Percentiles rank a stretch among this genome's conserved stretches.
These are phyloP conservation scores for Meyerozyma sp. DNA, from an alignment of 1,139 yeast genomes.

Conservation along the genomic window DNA sequence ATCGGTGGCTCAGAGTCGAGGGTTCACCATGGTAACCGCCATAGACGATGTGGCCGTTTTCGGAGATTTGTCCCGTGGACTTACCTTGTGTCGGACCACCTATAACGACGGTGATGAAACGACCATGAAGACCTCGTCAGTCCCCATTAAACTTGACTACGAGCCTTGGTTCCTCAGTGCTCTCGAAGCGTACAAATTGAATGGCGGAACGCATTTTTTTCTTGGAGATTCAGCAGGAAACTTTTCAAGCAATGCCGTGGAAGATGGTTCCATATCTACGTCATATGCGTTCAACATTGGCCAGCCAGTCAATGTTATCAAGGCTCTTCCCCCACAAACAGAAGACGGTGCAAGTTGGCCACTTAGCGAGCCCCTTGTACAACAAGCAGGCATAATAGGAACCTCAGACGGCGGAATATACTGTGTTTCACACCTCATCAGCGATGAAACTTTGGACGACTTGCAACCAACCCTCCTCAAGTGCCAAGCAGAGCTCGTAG, in stretches of 20 bases:
- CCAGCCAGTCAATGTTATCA: slow-evolving; percentile 26
- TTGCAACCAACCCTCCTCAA: background rate
- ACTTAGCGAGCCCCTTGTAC: background rate
- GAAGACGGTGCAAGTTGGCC: background rate
- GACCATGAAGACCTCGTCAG: background rate
- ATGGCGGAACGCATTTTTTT: slow-evolving; percentile 6
- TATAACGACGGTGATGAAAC: background rate
- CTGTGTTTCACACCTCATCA: background rate
- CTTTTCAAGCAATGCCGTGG: slow-evolving; percentile 9
- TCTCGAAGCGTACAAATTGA: slow-evolving; percentile 6
- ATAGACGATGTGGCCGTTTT: slow-evolving; percentile 8
- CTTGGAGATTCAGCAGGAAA: slow-evolving; percentile 32
- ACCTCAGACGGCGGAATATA: background rate
- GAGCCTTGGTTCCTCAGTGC: slow-evolving; percentile 13
- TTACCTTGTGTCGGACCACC: slow-evolving; percentile 5
- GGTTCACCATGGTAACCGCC: slow-evolving; percentile 6
- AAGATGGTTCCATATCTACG: slow-evolving; percentile 5
- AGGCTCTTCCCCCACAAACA: background rate
- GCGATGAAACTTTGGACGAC: background rate
- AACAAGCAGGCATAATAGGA: background rate
- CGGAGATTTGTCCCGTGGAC: slow-evolving; percentile 20
- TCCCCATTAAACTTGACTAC: slow-evolving; percentile 1
- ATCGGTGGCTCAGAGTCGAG: background rate
- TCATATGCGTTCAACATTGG: slow-evolving; percentile 22
- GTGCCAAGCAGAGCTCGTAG: background rate